These are phyloP conservation scores for Candida koratica DNA, from an alignment of 805 yeast species.

Conservation along the genomic window DNA sequence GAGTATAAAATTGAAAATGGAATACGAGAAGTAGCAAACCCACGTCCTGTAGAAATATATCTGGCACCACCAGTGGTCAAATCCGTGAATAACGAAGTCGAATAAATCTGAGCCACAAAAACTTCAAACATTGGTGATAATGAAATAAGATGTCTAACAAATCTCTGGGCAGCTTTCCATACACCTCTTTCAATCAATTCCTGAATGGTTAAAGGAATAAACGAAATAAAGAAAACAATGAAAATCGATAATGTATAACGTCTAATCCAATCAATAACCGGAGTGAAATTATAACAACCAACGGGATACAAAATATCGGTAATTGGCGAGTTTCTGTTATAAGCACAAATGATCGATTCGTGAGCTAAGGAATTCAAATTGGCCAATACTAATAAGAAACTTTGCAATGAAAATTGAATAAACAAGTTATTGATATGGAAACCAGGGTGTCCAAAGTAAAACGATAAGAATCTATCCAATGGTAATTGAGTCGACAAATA, in stretches of 20 bases:
- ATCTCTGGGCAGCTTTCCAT: conserved; percentile 61
- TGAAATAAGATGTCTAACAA: conserved; percentile 63
- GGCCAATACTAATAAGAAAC: conserved; percentile 55
- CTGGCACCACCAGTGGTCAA: conserved; percentile 75
- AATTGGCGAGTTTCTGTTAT: conserved; percentile 53
- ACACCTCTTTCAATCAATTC: conserved; percentile 74
- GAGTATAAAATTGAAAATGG: conserved; percentile 64
- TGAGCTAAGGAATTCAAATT: conserved; percentile 63
- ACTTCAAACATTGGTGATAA: conserved; percentile 77
- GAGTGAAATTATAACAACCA: conserved; percentile 70
- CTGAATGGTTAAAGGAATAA: conserved; percentile 72
- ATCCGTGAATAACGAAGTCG: conserved; percentile 65
- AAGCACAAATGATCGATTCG: conserved; percentile 59
- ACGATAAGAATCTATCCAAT: conserved; percentile 71
- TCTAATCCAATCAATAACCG: conserved; percentile 71
- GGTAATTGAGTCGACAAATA: conserved; percentile 75
- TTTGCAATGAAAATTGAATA: conserved; percentile 57
- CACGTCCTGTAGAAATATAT: conserved; percentile 80
- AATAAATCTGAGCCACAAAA: conserved; percentile 73
- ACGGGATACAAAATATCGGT: conserved; percentile 59
- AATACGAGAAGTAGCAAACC: conserved; percentile 70
- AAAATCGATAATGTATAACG: conserved; percentile 71
- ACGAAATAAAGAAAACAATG: conserved; percentile 69
- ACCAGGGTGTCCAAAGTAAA: conserved; percentile 84
- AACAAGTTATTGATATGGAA: conserved; percentile 77